Evolutionary conservation across 257 asterid species (phyloP).

Genomic region (Solanum bulbocastanum): DNA sequence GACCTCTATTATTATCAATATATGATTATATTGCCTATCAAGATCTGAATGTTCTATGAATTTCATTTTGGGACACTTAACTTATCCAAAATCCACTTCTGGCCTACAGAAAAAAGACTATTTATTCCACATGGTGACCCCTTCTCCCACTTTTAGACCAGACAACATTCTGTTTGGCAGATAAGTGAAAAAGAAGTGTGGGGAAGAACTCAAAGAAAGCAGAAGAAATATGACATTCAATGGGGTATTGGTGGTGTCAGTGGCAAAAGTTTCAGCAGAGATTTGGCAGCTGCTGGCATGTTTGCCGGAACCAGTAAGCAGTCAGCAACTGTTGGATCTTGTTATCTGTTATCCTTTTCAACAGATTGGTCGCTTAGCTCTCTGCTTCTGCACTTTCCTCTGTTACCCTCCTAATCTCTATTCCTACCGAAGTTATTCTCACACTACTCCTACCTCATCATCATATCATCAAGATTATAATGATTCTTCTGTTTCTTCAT

Average conservation of each 20-base stretch:
- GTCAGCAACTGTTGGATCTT: slow-evolving; percentile 25
- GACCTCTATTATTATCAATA: not conserved
- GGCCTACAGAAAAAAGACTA: not conserved
- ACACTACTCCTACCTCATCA: not conserved
- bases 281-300: slow-evolving; percentile 21
- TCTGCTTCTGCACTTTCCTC: slow-evolving; percentile 17
- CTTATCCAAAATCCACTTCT: not conserved
- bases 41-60: not conserved
- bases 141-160: not conserved
- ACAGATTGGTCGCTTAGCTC: slow-evolving; percentile 21
- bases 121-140: not conserved
- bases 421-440: not conserved
- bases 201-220: not conserved
- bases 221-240: slow-evolving; percentile 14
- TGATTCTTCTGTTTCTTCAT: not conserved
- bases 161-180: not conserved
- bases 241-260: slow-evolving; percentile 16
- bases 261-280: slow-evolving; percentile 15
- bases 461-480: not conserved
- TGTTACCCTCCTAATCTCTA: slow-evolving; percentile 1
- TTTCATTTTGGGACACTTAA: not conserved
- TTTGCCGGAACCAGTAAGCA: slow-evolving; percentile 7
- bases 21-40: not conserved
- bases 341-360: slow-evolving; percentile 20
- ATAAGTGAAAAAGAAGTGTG: not conserved